phyloP scores from a whole-genome alignment of 495 filamentous ascomycete species.

The Penicillium tannophilum region DNA sequence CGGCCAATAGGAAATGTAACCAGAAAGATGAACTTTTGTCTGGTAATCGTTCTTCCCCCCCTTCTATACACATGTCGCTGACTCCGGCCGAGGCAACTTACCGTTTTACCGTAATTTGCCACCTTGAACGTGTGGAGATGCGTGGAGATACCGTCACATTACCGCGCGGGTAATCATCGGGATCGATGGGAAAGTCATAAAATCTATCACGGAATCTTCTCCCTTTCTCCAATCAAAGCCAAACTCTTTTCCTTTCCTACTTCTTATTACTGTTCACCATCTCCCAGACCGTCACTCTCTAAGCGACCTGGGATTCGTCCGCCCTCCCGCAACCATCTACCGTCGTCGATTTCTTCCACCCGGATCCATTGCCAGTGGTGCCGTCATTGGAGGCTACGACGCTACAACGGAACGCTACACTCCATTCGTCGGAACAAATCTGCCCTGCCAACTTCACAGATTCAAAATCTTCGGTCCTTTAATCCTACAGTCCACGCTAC shows the following conservation, averaged over 20 bases:
- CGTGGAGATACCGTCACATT: constrained; percentile 7
- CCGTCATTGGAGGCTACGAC: neutral
- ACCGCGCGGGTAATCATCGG: constrained; percentile 12
- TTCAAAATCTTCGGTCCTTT: neutral
- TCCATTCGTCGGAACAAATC: neutral
- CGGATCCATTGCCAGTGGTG: neutral
- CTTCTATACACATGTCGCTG: neutral
- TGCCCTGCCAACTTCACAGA: neutral
- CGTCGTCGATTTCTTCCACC: neutral
- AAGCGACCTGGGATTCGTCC: neutral
- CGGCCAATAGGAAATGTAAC: constrained; percentile 1
- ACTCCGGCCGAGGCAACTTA: constrained; percentile 5
- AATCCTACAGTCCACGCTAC: neutral
- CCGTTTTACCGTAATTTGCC: constrained; percentile 9
- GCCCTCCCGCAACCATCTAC: neutral
- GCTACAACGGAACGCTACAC: neutral
- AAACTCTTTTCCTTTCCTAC: neutral
- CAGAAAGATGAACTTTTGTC: neutral
- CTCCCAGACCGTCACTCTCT: neutral
- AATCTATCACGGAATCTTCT: neutral
- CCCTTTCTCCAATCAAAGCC: neutral
- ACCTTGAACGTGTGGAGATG: neutral
- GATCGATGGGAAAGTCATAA: neutral
- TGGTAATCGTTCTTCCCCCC: constrained; percentile 5
- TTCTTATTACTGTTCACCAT: neutral